phyloP scores from a whole-genome alignment of 169 alveolate species.

The Plasmodium gonderi region DNA sequence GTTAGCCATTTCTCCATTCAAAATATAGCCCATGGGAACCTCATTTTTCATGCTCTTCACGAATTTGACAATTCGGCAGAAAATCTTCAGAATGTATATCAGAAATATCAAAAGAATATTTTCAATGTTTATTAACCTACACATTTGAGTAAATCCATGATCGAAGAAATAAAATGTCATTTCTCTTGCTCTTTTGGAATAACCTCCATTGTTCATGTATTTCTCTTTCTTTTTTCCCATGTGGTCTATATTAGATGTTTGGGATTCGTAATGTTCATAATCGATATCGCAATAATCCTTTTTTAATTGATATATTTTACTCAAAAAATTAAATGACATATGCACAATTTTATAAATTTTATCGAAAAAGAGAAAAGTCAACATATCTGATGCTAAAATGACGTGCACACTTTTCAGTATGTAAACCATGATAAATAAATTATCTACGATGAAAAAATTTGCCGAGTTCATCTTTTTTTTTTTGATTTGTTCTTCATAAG shows the following conservation, averaged over 20 bases:
- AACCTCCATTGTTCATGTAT: neutral
- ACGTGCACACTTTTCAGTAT: slow-evolving; percentile 27
- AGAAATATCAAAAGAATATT: slow-evolving; percentile 25
- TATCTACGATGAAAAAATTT: slow-evolving; percentile 64
- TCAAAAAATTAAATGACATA: slow-evolving; percentile 24
- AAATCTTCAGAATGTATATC: slow-evolving; percentile 24
- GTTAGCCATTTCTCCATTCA: neutral
- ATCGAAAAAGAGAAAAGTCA: slow-evolving; percentile 65
- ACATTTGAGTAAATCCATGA: slow-evolving; percentile 74
- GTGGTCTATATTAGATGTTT: neutral
- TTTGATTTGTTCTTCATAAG: slow-evolving; percentile 70
- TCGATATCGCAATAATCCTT: neutral
- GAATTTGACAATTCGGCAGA: slow-evolving; percentile 13
- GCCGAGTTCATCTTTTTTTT: slow-evolving; percentile 60
- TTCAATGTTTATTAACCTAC: slow-evolving; percentile 51
- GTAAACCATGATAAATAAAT: slow-evolving; percentile 62
- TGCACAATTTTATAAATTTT: slow-evolving; percentile 39
- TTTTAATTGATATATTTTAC: slow-evolving; percentile 11
- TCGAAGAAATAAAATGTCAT: slow-evolving; percentile 44
- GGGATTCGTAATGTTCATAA: neutral
- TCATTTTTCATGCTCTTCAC: neutral
- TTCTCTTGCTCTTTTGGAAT: neutral
- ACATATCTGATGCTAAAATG: slow-evolving; percentile 36
- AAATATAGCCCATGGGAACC: neutral
- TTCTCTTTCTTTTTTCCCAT: neutral